phyloP scores from a whole-genome alignment of 2,329 filamentous ascomycete species.

The Aureobasidium sp. region DNA sequence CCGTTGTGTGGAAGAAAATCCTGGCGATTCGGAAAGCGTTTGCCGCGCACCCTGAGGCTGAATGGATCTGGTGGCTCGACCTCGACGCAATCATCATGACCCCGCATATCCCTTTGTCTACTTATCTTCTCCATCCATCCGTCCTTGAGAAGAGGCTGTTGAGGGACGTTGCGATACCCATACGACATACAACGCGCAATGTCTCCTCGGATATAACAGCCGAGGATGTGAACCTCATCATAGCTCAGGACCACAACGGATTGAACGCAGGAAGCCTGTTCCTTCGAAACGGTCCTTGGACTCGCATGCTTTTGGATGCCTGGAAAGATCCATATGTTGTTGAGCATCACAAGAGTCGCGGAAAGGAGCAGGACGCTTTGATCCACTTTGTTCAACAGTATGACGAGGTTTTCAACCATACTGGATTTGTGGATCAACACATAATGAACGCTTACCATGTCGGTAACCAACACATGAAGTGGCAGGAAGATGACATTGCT shows the following conservation, averaged over 20 bases:
- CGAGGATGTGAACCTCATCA: not conserved
- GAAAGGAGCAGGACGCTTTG: not conserved
- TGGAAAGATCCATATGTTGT: not conserved
- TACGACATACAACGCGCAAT: not conserved
- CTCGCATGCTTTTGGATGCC: not conserved
- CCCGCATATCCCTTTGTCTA: not conserved
- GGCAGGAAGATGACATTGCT: not conserved
- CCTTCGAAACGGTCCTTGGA: not conserved
- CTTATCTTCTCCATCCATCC: not conserved
- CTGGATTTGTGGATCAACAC: not conserved
- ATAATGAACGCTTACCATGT: not conserved
- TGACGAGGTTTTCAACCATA: not conserved
- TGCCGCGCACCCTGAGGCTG: not conserved
- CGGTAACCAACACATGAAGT: not conserved
- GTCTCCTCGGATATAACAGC: not conserved
- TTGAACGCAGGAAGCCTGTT: not conserved
- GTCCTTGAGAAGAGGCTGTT: not conserved
- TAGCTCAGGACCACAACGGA: not conserved
- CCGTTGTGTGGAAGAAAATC: not conserved
- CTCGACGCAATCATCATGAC: not conserved
- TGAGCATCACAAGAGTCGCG: no score
- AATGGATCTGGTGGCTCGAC: not conserved
- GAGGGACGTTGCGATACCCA: not conserved
- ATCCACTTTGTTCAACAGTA: not conserved
- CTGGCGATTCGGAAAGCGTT: not conserved